A percentile compares a stretch with the other conserved stretches of the same genome.
Conservation (phyloP, 129 eudicot genomes). For the Centaurea solstitialis region DNA sequence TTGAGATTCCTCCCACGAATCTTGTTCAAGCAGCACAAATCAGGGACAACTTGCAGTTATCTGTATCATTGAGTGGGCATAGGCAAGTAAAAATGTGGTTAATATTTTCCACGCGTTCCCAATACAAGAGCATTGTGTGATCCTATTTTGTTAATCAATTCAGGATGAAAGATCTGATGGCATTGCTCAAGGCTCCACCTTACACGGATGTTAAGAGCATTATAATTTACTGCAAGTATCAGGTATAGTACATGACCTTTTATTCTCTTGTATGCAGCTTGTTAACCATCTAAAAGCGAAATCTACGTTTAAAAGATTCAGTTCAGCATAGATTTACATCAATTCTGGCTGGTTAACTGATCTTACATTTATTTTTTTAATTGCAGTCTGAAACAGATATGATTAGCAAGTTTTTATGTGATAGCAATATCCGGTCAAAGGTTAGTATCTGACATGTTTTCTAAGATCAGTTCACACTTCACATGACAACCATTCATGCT, state of each 20-base stretch:
- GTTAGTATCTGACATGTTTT: slow-evolving; percentile 40
- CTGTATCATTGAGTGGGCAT: slow-evolving; percentile 68
- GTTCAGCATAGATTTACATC: background rate
- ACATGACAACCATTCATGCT: slow-evolving; percentile 12
- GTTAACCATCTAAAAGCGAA: background rate
- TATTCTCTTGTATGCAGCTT: background rate
- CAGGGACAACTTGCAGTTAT: slow-evolving; percentile 82
- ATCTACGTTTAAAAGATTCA: background rate
- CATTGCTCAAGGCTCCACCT: slow-evolving; percentile 69
- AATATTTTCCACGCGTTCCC: background rate
- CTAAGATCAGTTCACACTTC: slow-evolving; percentile 16
- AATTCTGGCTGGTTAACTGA: slow-evolving; percentile 20
- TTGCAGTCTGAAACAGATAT: slow-evolving; percentile 84
- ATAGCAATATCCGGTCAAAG: slow-evolving; percentile 85
- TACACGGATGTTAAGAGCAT: slow-evolving; percentile 79
- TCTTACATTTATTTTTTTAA: background rate
- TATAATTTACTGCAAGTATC: slow-evolving; percentile 93
- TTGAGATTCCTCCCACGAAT: slow-evolving; percentile 74
- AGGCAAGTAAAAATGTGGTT: slow-evolving; percentile 52
- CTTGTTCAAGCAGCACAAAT: slow-evolving; percentile 65
- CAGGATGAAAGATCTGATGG: slow-evolving; percentile 84
- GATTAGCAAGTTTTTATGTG: slow-evolving; percentile 83
- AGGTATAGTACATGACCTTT: slow-evolving; percentile 43
- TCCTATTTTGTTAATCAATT: slow-evolving; percentile 8
- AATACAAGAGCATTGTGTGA: background rate